A percentile compares a stretch with the other conserved stretches of the same genome.
Conservation (phyloP, 2,329 filamentous ascomycete genomes). For the Ophiostoma novo-ulmi region DNA sequence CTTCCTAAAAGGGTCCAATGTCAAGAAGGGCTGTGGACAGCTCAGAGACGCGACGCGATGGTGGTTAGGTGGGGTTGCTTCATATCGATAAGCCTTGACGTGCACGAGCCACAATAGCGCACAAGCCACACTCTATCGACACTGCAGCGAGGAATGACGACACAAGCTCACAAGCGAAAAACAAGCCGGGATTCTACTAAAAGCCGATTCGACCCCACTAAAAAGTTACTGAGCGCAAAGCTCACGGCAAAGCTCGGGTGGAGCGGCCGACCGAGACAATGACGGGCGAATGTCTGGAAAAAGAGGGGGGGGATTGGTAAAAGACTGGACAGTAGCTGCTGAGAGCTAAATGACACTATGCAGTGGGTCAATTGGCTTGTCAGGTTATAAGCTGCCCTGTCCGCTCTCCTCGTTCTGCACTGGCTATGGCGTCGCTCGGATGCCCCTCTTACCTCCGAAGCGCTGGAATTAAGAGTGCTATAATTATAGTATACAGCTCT, state of each 20-base stretch:
- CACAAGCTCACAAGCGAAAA: conserved; percentile 8
- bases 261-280: conserved; percentile 11
- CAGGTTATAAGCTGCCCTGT: neutral
- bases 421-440: neutral
- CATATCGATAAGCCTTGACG: neutral
- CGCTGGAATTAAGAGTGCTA: neutral
- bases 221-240: neutral
- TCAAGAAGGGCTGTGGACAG: neutral
- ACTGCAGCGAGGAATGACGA: conserved; percentile 15
- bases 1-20: conserved; percentile 7
- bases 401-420: neutral
- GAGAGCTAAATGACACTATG: neutral
- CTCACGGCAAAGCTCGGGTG: conserved; percentile 25
- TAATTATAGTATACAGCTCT: neutral
- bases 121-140: conserved; percentile 13
- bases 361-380: neutral
- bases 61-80: neutral
- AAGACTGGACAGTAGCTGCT: neutral
- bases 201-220: neutral
- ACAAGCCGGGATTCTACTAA: neutral
- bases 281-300: neutral
- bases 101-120: neutral
- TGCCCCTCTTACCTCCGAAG: conserved; percentile 14
- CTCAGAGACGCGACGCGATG: conserved; percentile 20
- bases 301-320: conserved; percentile 14